Evolutionary conservation across 2,329 filamentous ascomycete genomes (phyloP).

Genomic region (Fusarium caatingaense): DNA sequence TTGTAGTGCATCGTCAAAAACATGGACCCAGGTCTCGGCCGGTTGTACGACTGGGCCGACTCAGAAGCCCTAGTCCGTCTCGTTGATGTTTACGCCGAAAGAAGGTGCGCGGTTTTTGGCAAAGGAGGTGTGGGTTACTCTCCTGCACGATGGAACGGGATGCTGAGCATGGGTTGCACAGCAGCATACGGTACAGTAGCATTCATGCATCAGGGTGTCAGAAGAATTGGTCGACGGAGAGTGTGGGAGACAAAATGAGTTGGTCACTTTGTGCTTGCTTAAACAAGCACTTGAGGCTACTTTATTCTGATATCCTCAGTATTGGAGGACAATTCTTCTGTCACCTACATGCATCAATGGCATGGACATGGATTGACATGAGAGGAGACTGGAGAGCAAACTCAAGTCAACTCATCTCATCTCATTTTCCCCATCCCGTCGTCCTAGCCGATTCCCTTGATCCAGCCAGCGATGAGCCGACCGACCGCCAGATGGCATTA

Average conservation of each 20-base stretch:
- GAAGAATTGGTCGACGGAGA: neutral
- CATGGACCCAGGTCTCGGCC: constrained; percentile 35
- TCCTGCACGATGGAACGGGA: constrained; percentile 21
- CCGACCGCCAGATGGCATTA: constrained; percentile 15
- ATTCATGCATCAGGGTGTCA: neutral
- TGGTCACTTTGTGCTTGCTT: neutral
- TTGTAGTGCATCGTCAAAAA: constrained; percentile 19
- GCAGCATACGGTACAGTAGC: neutral
- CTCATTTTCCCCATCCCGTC: constrained; percentile 15
- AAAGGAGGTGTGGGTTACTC: constrained; percentile 33
- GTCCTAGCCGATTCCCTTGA: constrained; percentile 33
- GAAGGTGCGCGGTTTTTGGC: constrained; percentile 33
- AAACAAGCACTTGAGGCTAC: neutral
- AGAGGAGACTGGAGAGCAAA: neutral
- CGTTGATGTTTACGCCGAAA: constrained; percentile 11
- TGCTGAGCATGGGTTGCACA: constrained; percentile 10
- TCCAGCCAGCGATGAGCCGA: constrained; percentile 35
- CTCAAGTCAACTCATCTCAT: constrained; percentile 7
- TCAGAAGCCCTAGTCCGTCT: constrained; percentile 28
- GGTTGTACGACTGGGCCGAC: constrained; percentile 38
- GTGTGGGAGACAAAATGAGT: neutral
- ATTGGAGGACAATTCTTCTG: neutral
- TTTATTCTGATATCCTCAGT: neutral
- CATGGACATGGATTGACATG: neutral
- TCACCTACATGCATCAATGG: neutral